Base-by-base conservation (phyloP, 2,329 filamentous ascomycete species). In the Sclerotinia spermophila region DNA sequence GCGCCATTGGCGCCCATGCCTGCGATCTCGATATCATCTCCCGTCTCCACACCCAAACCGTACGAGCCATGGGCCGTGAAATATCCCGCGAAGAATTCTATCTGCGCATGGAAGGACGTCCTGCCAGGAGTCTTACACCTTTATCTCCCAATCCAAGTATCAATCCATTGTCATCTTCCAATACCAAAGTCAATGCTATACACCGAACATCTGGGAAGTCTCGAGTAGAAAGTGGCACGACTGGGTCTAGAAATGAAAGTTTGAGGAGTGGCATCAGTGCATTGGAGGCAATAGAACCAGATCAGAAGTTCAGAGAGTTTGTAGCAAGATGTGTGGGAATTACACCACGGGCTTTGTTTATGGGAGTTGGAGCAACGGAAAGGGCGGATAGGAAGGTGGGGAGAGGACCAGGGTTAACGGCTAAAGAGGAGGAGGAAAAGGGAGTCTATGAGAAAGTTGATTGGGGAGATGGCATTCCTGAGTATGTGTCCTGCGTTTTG, bases 21-120 rank as follows among this genome's bases (percentile, higher is more conserved):
- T 58, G 44, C 27, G 67, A 69, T 19, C 45, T 62, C 17, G 67
- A 69, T 3, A 69, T 69, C 2, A 30, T 69, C 44, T 69, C 67
- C 13, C 67, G 67, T 21, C 58, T 69, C 13, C 67, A 64, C 15
- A 44, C n/a, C 15, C 56, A 62, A 24, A 69, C 35, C 0, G 44
- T 69, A 1, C 17, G 45, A 55, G 67, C 58, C 44, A 62, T 64
- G 67, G 67, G 67, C 5, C 67, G 67, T 7, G 58, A 69, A 13
- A 24, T 69, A 2, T 53, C 67, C 17, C 67, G 58, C 44, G 67
- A 69, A 5, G 67, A 69, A 69, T 69, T 69, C 33, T 69, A 69
- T 55, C 58, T 69, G 19, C 33, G 67, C 7, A 62, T 69, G 33
- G 67, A 69, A 53, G 67, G 67, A 33, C 58, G 58, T 33, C 56